Conservation (phyloP, 139 green algal genomes). For the Chlamydomonas sp. region DNA sequence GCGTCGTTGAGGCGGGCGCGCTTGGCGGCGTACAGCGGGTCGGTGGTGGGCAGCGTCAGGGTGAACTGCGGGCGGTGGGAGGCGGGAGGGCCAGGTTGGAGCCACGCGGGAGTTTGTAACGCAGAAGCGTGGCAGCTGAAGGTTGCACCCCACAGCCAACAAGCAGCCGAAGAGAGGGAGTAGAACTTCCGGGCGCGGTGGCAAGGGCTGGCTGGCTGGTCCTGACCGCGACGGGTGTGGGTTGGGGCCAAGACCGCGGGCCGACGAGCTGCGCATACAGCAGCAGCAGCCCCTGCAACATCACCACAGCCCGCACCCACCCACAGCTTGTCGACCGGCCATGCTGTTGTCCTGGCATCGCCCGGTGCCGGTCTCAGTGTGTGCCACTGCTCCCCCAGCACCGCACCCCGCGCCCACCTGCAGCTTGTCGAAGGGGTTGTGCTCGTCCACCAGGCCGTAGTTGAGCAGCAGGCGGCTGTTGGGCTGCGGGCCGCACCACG, state of each 20-base stretch:
- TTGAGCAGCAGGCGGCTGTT: conserved; percentile 80
- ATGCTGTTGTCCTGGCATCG: no score
- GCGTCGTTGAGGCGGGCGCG: conserved; percentile 65
- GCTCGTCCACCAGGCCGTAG: conserved; percentile 77
- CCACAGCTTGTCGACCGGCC: conserved; percentile 68
- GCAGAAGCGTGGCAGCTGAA: background rate
- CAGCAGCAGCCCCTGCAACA: background rate
- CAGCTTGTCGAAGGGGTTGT: conserved; percentile 80
- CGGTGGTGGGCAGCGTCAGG: conserved; percentile 65
- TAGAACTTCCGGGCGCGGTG: no score
- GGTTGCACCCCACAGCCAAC: no score
- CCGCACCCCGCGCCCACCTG: conserved; percentile 37
- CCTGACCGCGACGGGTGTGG: no score
- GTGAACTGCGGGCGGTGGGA: conserved; percentile 26
- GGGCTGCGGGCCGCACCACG: conserved; percentile 96
- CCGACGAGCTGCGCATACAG: no score
- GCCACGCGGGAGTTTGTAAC: background rate
- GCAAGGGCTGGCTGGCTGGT: no score
- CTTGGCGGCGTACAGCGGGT: conserved; percentile 90
- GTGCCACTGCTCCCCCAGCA: background rate
- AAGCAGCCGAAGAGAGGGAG: no score
- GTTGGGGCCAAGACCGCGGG: no score
- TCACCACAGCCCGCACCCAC: conserved; percentile 2
- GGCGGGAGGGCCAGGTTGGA: background rate
- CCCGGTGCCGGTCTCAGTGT: background rate